Conservation (phyloP, 352 stramenopile genomes). For the Pythium insidiosum region DNA sequence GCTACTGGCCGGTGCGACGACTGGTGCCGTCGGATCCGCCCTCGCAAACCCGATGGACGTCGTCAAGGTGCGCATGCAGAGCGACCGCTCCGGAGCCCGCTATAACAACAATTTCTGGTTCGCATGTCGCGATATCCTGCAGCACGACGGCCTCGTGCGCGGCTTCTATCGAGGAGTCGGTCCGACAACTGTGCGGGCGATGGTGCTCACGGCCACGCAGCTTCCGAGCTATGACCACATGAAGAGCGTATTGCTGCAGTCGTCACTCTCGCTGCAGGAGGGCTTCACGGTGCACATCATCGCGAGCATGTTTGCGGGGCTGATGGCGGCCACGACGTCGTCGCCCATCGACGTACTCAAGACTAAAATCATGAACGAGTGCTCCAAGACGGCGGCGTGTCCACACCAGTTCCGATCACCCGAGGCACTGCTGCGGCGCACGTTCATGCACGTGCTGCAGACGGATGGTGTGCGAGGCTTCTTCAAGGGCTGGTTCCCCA, state of each 20-base stretch:
- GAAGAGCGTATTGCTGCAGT: slow-evolving; percentile 56
- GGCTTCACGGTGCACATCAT: slow-evolving; percentile 54
- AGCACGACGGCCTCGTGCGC: slow-evolving; percentile 45
- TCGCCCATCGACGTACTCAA: slow-evolving; percentile 80
- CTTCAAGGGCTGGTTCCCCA: slow-evolving; percentile 74
- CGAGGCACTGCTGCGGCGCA: slow-evolving; percentile 35
- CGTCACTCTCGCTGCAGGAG: slow-evolving; percentile 34
- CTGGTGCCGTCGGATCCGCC: slow-evolving; percentile 48
- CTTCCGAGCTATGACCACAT: slow-evolving; percentile 77
- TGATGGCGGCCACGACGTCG: slow-evolving; percentile 57
- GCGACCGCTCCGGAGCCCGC: slow-evolving; percentile 40
- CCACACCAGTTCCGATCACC: slow-evolving; percentile 18
- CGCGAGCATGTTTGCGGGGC: slow-evolving; percentile 62
- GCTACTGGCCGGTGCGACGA: slow-evolving; percentile 49
- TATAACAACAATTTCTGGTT: slow-evolving; percentile 60
- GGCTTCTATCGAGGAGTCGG: slow-evolving; percentile 65
- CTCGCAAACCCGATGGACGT: slow-evolving; percentile 75
- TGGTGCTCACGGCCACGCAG: slow-evolving; percentile 66
- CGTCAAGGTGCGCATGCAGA: slow-evolving; percentile 78
- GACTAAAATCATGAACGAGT: slow-evolving; percentile 81
- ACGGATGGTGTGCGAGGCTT: slow-evolving; percentile 56
- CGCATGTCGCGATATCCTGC: slow-evolving; percentile 55
- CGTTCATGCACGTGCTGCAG: slow-evolving; percentile 39
- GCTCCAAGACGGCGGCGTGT: slow-evolving; percentile 29
- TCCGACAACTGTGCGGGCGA: slow-evolving; percentile 60